phyloP scores from a whole-genome alignment of 306 rosid species.

The Trifolium subterraneum region DNA sequence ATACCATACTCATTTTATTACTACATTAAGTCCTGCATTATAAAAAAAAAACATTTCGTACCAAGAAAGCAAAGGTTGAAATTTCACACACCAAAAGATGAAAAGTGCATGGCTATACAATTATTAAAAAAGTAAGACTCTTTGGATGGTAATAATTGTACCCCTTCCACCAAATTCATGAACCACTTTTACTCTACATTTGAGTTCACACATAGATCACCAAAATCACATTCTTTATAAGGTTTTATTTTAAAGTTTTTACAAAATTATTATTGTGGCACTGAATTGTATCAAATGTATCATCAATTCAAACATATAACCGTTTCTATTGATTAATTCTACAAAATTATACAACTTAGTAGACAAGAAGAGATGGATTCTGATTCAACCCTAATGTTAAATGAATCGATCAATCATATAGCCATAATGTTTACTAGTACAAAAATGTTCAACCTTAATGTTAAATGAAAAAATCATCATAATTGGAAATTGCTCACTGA shows the following conservation, averaged over 20 bases:
- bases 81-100: conserved; percentile 29
- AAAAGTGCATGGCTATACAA: conserved; percentile 23
- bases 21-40: conserved; percentile 16
- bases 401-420: too few relatives aligned
- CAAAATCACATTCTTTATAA: not conserved
- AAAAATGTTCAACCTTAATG: too few relatives aligned
- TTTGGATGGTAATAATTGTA: conserved; percentile 50
- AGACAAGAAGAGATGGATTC: not conserved
- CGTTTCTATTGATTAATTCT: too few relatives aligned
- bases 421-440: too few relatives aligned
- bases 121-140: conserved; percentile 30
- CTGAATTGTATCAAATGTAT: too few relatives aligned
- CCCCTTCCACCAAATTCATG: conserved; percentile 43
- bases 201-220: not conserved
- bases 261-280: too few relatives aligned
- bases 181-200: conserved; percentile 15
- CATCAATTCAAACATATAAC: too few relatives aligned
- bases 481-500: too few relatives aligned
- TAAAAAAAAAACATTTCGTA: conserved; percentile 44
- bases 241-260: not conserved
- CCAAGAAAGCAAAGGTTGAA: conserved; percentile 61
- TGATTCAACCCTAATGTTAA: not conserved
- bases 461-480: too few relatives aligned
- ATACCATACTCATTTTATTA: conserved; percentile 18
- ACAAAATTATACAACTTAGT: not conserved